Evolutionary conservation across 306 rosid genomes (phyloP), one percentile per base, ranked within the genome.

Genomic region (Adenanthera pavonina): DNA sequence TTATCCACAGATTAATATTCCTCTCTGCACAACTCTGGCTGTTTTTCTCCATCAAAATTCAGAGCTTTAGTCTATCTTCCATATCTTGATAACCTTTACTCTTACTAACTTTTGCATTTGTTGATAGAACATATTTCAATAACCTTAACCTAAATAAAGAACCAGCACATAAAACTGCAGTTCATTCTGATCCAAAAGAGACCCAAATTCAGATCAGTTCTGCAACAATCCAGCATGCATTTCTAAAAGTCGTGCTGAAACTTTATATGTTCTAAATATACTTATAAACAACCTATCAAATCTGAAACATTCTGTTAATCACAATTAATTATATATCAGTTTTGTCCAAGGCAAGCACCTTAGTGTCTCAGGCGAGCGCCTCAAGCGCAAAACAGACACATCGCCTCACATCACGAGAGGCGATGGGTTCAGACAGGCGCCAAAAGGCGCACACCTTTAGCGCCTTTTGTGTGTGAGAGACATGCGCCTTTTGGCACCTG

Each of bases 71-170:
- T 14, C 20, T 66, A 17, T 54, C 61, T n/a, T 1, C 46, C 70
- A 70, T 47, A 71, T 46, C 46, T 52, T 61, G 2, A 66, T 66
- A 30, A 34, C 69, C 19, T 43, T 36, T 16, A 47, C 19, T 16
- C 33, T 67, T 16, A 33, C 46, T 44, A 56, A 43, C 46, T 49
- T 69, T 69, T 47, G 59, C 47, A 20, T 44, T 25, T 25, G 47
- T 78, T 20, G 64, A 74, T 60, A 74, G 17, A 41, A 49, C 56
- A 66, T 14, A 67, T 51, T 49, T 65, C 74, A 49, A 19, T 74
- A 57, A 38, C 54, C 34, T n/a, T 74, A n/a, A 56, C 40, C 41
- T 40, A 40, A 20, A 53, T 34, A 53, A 36, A 54, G 43, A 25
- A 30, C 30, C 36, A 34, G 62, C 35, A 17, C 17, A 72, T 36